Evolutionary conservation across 192 early-diverging fungal genomes (phyloP), one percentile per base, ranked within the genome.

Genomic region (Dimargaris verticillata): DNA sequence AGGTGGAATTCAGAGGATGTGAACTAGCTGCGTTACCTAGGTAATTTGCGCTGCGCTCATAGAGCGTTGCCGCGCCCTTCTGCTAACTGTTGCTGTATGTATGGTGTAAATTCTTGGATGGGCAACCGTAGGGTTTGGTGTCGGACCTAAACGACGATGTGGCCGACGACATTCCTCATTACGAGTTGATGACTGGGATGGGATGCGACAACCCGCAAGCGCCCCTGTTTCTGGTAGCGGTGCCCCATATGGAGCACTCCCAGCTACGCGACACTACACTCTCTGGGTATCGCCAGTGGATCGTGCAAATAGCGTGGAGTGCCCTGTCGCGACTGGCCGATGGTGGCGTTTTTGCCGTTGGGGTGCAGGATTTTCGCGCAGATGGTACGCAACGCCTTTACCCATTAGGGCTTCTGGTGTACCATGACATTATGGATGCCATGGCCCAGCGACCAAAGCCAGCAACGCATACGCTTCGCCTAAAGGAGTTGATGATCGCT

Each of bases 121-220:
- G n/a, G n/a, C n/a, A n/a, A n/a, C n/a, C n/a, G n/a, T n/a, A n/a
- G n/a, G 89, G 89, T 0, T 67, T 92, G 12, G 80, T 88, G 12
- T 89, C 88, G 7, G 88, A 89, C 29, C 65, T 93, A 43, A 83
- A 85, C 66, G 86, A 89, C 60, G 79, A 83, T 46, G 81, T 80
- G n/a, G 81, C 77, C 28, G 88, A 89, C 64, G 71, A 77, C 25
- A 76, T 77, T 9, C 86, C 88, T 61, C 80, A 84, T 57, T 77
- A 70, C 17, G 80, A 82, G 22, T 72, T 89, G 64, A 69, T 81
- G 45, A 68, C 70, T 6, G 72, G 74, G 24, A 64, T 71, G 62
- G 53, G 71, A 0, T 68, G 65, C 9, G 75, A 71, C 15, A 55
- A 70, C 15, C 77, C 48, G 1, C 42, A 44, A 2, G 57, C 77